Conservation (phyloP, 2,329 filamentous ascomycete species). For the Akanthomyces dipterigenus region DNA sequence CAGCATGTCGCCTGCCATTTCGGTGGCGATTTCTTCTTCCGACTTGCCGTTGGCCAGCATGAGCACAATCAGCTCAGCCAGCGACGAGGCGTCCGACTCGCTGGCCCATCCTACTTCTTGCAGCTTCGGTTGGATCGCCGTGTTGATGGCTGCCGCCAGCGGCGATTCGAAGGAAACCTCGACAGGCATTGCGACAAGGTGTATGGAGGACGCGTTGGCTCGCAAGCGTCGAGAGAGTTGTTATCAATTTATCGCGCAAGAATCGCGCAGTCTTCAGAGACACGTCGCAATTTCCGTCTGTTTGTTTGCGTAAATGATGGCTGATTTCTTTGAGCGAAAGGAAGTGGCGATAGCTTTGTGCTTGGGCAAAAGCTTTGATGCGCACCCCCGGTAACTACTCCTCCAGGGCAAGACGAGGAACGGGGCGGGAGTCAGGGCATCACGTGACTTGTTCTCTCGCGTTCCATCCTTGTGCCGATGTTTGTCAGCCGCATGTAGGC, state of each 20-base stretch:
- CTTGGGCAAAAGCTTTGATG: slow-evolving; percentile 8
- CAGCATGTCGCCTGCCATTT: slow-evolving; percentile 83
- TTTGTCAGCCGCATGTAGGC: slow-evolving; percentile 5
- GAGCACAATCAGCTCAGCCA: slow-evolving; percentile 93
- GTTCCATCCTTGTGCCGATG: neutral
- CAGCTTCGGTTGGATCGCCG: slow-evolving; percentile 81
- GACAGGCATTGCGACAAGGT: slow-evolving; percentile 57
- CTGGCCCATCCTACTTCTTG: slow-evolving; percentile 90
- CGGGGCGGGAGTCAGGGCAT: neutral
- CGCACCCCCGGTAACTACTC: neutral
- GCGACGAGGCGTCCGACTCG: slow-evolving; percentile 68
- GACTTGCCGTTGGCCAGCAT: slow-evolving; percentile 97
- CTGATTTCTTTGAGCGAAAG: neutral
- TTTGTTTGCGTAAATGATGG: slow-evolving; percentile 56
- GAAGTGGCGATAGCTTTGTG: neutral
- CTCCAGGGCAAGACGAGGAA: neutral
- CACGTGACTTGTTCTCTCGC: slow-evolving; percentile 4
- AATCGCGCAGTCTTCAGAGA: slow-evolving; percentile 27
- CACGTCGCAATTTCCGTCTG: neutral
- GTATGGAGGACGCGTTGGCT: slow-evolving; percentile 4
- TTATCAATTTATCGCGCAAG: slow-evolving; percentile 50
- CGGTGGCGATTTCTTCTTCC: slow-evolving; percentile 78
- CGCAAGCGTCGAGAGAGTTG: slow-evolving; percentile 23
- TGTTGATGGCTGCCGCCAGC: slow-evolving; percentile 75
- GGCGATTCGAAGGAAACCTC: slow-evolving; percentile 73